Conservation (phyloP, 2,329 filamentous ascomycete species). For the Zymoseptoria passerinii region DNA sequence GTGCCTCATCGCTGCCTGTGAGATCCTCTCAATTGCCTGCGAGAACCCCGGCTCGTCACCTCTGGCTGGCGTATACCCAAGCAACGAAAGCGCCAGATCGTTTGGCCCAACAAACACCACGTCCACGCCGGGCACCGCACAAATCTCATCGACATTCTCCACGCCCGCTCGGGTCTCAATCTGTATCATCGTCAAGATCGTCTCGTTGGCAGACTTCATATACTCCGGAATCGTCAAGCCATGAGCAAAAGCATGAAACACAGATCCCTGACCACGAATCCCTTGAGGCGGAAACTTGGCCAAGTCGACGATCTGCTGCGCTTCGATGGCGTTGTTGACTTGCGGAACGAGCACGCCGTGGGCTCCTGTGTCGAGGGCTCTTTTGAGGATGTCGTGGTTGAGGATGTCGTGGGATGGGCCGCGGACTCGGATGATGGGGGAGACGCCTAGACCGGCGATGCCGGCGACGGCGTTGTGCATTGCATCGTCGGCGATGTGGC, state of each 20-base stretch:
- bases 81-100: conserved; percentile 40
- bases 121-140: conserved; percentile 44
- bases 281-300: conserved; percentile 49
- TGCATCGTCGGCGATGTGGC: conserved; percentile 45
- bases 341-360: conserved; percentile 44
- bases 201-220: conserved; percentile 42
- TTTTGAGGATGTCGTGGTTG: conserved; percentile 49
- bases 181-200: conserved; percentile 42
- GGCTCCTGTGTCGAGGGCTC: conserved; percentile 49
- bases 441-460: conserved; percentile 34
- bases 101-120: conserved; percentile 45
- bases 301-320: conserved; percentile 39
- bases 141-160: conserved; percentile 39
- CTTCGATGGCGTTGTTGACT: conserved; percentile 31
- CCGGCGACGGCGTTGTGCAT: conserved; percentile 48
- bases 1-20: conserved; percentile 50
- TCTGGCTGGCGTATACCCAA: conserved; percentile 37
- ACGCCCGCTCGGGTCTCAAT: conserved; percentile 38
- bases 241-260: conserved; percentile 50
- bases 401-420: conserved; percentile 50
- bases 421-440: conserved; percentile 40
- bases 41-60: conserved; percentile 39
- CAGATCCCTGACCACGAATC: conserved; percentile 45
- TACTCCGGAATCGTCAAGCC: conserved; percentile 40
- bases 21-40: conserved; percentile 42